phyloP scores from a whole-genome alignment of 441 rosid genomes.

The Arabidopsis lyrata region DNA sequence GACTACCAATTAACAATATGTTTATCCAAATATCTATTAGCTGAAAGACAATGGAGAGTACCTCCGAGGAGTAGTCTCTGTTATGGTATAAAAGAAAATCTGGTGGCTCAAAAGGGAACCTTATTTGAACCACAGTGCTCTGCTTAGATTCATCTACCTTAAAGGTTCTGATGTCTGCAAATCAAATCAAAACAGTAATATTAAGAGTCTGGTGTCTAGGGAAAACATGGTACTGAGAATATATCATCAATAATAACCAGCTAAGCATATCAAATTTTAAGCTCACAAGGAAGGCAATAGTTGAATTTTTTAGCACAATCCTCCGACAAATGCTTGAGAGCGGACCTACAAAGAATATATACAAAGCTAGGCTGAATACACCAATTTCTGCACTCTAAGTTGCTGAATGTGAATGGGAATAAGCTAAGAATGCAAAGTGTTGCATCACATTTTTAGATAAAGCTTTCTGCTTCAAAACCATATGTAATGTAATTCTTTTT shows the following conservation, averaged over 20 bases:
- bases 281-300: slow-evolving; percentile 92
- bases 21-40: too few species aligned
- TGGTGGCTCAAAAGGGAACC: slow-evolving; percentile 71
- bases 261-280: slow-evolving; percentile 21
- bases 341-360: slow-evolving; percentile 61
- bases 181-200: slow-evolving; percentile 4
- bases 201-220: background rate
- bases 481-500: background rate
- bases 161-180: slow-evolving; percentile 78
- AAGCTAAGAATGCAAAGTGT: background rate
- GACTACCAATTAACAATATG: too few species aligned
- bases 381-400: background rate
- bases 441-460: slow-evolving; percentile 19
- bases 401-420: background rate
- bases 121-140: slow-evolving; percentile 74
- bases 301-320: slow-evolving; percentile 84
- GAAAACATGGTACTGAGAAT: slow-evolving; percentile 8
- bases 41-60: too few species aligned
- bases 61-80: too few species aligned
- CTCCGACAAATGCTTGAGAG: slow-evolving; percentile 81
- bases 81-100: too few species aligned
- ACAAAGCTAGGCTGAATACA: slow-evolving; percentile 30
- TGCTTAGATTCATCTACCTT: slow-evolving; percentile 84
- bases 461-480: too few species aligned
- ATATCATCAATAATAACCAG: slow-evolving; percentile 2